Conservation (phyloP, 768 basidiomycete species). For the Psilocybe sp. region DNA sequence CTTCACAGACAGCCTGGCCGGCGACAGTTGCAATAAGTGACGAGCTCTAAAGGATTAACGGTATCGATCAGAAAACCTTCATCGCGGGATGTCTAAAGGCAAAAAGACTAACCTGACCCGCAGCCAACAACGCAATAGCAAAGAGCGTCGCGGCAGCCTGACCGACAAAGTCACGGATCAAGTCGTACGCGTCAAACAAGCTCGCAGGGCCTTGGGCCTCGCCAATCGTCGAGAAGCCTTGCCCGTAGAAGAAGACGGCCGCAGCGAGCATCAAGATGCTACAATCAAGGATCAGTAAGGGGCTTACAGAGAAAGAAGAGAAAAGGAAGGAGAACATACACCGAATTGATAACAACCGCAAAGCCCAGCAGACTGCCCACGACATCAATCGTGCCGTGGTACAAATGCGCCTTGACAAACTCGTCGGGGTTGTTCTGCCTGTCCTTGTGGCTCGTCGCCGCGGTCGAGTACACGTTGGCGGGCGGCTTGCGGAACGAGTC, state of each 20-base stretch:
- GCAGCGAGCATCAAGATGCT: slow-evolving; percentile 83
- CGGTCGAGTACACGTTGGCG: slow-evolving; percentile 27
- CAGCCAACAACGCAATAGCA: slow-evolving; percentile 78
- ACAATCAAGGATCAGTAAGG: slow-evolving; percentile 3
- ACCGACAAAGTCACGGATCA: slow-evolving; percentile 69
- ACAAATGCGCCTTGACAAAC: slow-evolving; percentile 62
- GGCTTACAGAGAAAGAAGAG: slow-evolving; percentile 2
- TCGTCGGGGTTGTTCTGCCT: slow-evolving; percentile 51
- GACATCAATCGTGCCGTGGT: slow-evolving; percentile 66
- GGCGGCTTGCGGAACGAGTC: slow-evolving; percentile 38
- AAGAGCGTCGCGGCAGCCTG: slow-evolving; percentile 85
- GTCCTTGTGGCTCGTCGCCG: slow-evolving; percentile 47
- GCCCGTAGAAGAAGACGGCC: slow-evolving; percentile 71
- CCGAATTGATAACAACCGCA: slow-evolving; percentile 84
- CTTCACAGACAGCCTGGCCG: slow-evolving; percentile 88
- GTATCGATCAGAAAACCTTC: no score
- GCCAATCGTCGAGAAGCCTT: slow-evolving; percentile 18
- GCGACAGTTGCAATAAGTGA: slow-evolving; percentile 87
- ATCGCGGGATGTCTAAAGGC: background rate
- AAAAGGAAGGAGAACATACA: slow-evolving; percentile 42
- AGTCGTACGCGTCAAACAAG: slow-evolving; percentile 79
- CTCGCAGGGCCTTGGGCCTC: slow-evolving; percentile 50
- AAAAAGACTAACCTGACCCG: slow-evolving; percentile 59
- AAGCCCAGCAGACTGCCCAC: slow-evolving; percentile 72
- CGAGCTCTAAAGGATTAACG: slow-evolving; percentile 53